Conservation (phyloP, 257 asterid genomes). For the Asclepias syriaca region DNA sequence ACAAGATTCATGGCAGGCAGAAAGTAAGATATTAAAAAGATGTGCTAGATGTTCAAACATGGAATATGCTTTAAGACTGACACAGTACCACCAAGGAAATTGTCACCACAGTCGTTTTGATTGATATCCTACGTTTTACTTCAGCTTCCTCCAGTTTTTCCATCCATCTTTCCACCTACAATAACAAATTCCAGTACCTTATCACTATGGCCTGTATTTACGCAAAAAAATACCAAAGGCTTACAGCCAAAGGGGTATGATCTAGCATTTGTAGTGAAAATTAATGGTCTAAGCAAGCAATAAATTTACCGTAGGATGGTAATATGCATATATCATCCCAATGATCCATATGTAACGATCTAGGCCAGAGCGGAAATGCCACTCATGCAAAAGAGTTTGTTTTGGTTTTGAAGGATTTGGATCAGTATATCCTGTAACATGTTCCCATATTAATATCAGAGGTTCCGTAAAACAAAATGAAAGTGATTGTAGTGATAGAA, state of each 20-base stretch:
- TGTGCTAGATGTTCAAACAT: slow-evolving; percentile 4
- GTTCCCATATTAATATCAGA: slow-evolving; percentile 12
- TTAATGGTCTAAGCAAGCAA: slow-evolving; percentile 11
- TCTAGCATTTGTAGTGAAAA: not conserved
- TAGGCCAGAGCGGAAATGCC: slow-evolving; percentile 88
- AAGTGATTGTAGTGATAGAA: slow-evolving; percentile 2
- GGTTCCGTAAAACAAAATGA: slow-evolving; percentile 4
- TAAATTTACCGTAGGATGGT: slow-evolving; percentile 74
- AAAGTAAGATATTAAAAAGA: slow-evolving; percentile 15
- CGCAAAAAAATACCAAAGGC: not conserved
- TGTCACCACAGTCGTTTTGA: slow-evolving; percentile 49
- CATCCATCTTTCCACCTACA: slow-evolving; percentile 88
- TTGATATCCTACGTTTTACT: slow-evolving; percentile 54
- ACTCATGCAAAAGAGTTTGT: slow-evolving; percentile 53
- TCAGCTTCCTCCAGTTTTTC: slow-evolving; percentile 92
- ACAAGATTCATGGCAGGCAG: slow-evolving; percentile 8
- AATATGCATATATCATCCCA: slow-evolving; percentile 86
- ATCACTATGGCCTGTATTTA: not conserved
- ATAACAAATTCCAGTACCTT: slow-evolving; percentile 15
- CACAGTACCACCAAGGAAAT: slow-evolving; percentile 51
- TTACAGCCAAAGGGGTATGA: not conserved
- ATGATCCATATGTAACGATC: slow-evolving; percentile 90
- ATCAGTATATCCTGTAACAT: slow-evolving; percentile 56
- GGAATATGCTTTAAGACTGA: slow-evolving; percentile 17
- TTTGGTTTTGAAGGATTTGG: slow-evolving; percentile 60